Evolutionary conservation across 2,329 filamentous ascomycete genomes (phyloP), one percentile per base, ranked within the genome.

Genomic region (Nemania sp.): DNA sequence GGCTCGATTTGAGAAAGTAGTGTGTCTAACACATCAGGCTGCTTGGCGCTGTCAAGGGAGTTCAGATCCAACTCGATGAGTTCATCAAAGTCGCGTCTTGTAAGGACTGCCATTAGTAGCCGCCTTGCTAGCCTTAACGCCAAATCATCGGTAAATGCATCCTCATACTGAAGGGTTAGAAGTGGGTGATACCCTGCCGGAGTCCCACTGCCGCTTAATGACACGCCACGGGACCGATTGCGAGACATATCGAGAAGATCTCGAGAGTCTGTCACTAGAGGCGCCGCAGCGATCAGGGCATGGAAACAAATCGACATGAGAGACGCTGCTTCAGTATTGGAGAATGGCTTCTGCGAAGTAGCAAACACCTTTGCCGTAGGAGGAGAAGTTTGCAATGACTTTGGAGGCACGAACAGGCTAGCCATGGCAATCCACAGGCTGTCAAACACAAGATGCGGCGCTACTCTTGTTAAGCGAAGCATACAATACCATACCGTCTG

Each of bases 401-500:
- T 76, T 1, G 85, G 83, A 1, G 83, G 80, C n/a, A 78, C 75
- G 66, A 88, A 89, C 4, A 89, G 75, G 48, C 79, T 79, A 7
- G 80, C 81, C 1, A 86, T 79, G 5, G 84, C 84, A 64, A 84
- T 77, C 87, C 87, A 90, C 5, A 90, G 76, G 67, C 84, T 87
- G 68, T 88, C 83, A 53, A 88, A 82, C 2, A 89, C 84, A 18
- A 88, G 71, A 48, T 77, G 83, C 4, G 85, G 83, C 15, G 81
- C 80, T 43, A 81, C 79, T 50, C 84, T 78, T 5, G 82, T 86
- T 72, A 89, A 75, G 57, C 83, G 81, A 56, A 87, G 74, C 79
- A 87, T 86, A 67, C 82, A 84, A 68, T 86, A 87, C 84, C 83
- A 89, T 1, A 87, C 74, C 13, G 81, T 84, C 53, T 85, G 84